These are phyloP conservation scores for Phytophthora ramorum DNA, from an alignment of 352 stramenopile species.

Conservation along the genomic window DNA sequence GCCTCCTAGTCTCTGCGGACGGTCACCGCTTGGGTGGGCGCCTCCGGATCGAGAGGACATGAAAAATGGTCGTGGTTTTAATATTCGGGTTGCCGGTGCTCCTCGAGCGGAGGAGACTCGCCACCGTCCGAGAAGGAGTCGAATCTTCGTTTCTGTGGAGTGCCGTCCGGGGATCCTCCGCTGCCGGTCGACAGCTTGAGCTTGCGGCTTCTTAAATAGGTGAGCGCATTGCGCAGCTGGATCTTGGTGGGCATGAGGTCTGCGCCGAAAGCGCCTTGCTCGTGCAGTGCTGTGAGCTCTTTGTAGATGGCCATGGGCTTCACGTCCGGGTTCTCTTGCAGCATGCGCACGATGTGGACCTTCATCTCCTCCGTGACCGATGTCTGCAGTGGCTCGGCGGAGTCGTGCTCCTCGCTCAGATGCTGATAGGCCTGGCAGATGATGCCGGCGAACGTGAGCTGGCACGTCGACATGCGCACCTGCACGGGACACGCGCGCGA, in stretches of 20 bases:
- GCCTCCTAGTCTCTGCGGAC: slow-evolving; percentile 13
- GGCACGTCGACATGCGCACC: slow-evolving; percentile 84
- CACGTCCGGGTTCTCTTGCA: slow-evolving; percentile 64
- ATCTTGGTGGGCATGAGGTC: slow-evolving; percentile 88
- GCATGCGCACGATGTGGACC: slow-evolving; percentile 69
- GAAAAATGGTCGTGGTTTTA: slow-evolving; percentile 22
- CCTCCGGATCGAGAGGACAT: neutral
- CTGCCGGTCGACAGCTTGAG: slow-evolving; percentile 49
- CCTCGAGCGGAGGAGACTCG: slow-evolving; percentile 61
- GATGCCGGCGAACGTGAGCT: slow-evolving; percentile 76
- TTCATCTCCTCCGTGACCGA: slow-evolving; percentile 85
- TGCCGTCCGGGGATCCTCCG: slow-evolving; percentile 13
- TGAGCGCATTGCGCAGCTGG: slow-evolving; percentile 80
- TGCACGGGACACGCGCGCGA: slow-evolving; percentile 67
- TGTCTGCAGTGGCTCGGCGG: slow-evolving; percentile 72
- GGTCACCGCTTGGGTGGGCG: slow-evolving; percentile 4
- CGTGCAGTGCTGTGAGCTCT: slow-evolving; percentile 63
- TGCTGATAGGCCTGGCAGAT: slow-evolving; percentile 83
- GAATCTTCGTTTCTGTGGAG: slow-evolving; percentile 52
- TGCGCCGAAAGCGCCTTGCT: slow-evolving; percentile 60
- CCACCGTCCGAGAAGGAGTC: slow-evolving; percentile 63
- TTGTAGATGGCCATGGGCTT: slow-evolving; percentile 86
- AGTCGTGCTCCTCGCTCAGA: slow-evolving; percentile 79
- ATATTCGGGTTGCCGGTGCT: slow-evolving; percentile 64
- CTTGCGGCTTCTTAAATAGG: slow-evolving; percentile 82